phyloP scores from a whole-genome alignment of 2,329 filamentous ascomycete species.

The Ophiobolus disseminans region DNA sequence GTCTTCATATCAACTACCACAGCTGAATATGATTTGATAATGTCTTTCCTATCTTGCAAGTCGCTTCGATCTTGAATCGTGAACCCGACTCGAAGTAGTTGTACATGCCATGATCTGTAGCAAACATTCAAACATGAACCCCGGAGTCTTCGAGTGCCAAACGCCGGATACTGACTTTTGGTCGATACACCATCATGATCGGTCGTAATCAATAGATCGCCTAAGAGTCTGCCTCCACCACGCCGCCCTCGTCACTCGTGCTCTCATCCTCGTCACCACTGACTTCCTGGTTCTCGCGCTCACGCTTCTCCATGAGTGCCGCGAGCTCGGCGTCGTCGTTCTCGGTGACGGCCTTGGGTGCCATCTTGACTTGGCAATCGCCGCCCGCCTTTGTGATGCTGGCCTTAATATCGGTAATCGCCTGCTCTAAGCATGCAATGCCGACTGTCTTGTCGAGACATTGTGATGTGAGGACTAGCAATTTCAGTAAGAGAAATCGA shows the following conservation, averaged over 20 bases:
- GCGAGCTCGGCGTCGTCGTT: conserved; percentile 97
- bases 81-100: not conserved
- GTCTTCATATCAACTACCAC: not conserved
- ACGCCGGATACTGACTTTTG: conserved; percentile 42
- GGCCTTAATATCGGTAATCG: conserved; percentile 83
- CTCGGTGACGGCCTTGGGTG: conserved; percentile 98
- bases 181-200: conserved; percentile 18
- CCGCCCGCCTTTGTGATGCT: conserved; percentile 82
- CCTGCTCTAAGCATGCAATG: conserved; percentile 83
- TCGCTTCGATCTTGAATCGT: too few relatives aligned
- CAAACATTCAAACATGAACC: not conserved
- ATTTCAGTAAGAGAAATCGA: conserved; percentile 17
- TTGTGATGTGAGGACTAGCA: conserved; percentile 82
- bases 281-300: conserved; percentile 96
- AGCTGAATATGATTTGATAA: not conserved
- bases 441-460: conserved; percentile 91
- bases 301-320: conserved; percentile 98
- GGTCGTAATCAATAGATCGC: conserved; percentile 18
- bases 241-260: conserved; percentile 85
- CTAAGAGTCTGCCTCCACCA: conserved; percentile 47
- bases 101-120: not conserved
- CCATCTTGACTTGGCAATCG: conserved; percentile 91
- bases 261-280: conserved; percentile 96
- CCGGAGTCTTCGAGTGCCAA: conserved; percentile 10
- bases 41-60: too few relatives aligned